Base-by-base conservation (phyloP, 306 rosid genomes). In the Ceratonia siliqua region DNA sequence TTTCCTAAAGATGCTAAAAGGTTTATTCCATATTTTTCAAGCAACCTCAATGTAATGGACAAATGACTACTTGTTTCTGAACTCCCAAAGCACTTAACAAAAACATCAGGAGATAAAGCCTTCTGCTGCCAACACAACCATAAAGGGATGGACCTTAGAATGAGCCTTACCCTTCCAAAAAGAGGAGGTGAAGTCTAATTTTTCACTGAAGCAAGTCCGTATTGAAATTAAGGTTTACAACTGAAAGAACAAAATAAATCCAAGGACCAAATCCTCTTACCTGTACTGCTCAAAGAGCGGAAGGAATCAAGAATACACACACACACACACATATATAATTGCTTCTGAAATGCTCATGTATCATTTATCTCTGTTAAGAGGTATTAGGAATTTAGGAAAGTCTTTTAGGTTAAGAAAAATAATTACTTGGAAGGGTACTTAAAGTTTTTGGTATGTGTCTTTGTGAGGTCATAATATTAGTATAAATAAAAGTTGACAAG, bases 1-100 rank as follows among this genome's bases (percentile, higher is more conserved):
- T n/a, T n/a, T n/a, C n/a, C 63, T 46, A 42, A 48, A 58, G 39
- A 45, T 17, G 52, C 53, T 55, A 76, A 42, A 76, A 38, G 69
- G 33, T 42, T 10, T 41, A 62, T 45, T 68, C 3, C 17, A 67
- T 55, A 32, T 65, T 72, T 69, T 33, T n/a, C 22, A 38, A 38
- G 14, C 61, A 33, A 33, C 48, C 61, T 50, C 42, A 30, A 49
- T 1, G n/a, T n/a, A 46, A 46, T 15, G 50, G 30, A 48, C 15
- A n/a, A 48, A 8, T 33, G 6, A 33, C 38, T 4, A 41, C 15
- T 41, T 9, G 46, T 41, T 4, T 10, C 46, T 41, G 46, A 41
- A 41, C 46, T 41, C 46, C 46, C 13, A 41, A 41, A 41, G 46
- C 0, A 10, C 46, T 9, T 10, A 10, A 41, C 14, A 11, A 2